Percentiles rank a stretch among this genome's conserved stretches.
phyloP scores from a whole-genome alignment of 75 land plant genomes.

The Isoetes taiwanensis region DNA sequence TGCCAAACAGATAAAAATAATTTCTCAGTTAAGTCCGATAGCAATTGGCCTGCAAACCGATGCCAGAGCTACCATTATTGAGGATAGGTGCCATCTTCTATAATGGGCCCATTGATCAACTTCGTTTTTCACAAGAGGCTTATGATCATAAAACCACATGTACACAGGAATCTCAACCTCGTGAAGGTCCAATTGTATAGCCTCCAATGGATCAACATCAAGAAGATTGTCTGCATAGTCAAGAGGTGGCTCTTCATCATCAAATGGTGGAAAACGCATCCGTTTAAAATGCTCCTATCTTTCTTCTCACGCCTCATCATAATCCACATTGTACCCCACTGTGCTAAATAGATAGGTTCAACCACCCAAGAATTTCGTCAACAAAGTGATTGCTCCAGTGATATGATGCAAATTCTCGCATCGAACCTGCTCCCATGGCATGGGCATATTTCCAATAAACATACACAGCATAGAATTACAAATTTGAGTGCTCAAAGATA shows the following conservation, averaged over 20 bases:
- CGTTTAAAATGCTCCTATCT: slow-evolving; percentile 6
- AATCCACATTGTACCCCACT: slow-evolving; percentile 7
- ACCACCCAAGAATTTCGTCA: slow-evolving; percentile 4
- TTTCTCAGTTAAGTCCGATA: slow-evolving; percentile 2
- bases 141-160: slow-evolving; percentile 5
- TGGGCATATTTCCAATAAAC: slow-evolving; percentile 1
- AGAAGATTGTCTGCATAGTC: slow-evolving; percentile 6
- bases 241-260: slow-evolving; percentile 8
- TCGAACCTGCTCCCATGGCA: slow-evolving; percentile 4
- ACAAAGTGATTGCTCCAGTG: slow-evolving; percentile 5
- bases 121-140: neutral
- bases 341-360: slow-evolving; percentile 4
- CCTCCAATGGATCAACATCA: neutral
- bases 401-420: neutral
- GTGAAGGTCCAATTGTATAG: slow-evolving; percentile 1
- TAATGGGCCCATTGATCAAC: neutral
- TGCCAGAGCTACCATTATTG: neutral
- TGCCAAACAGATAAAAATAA: slow-evolving; percentile 5
- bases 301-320: slow-evolving; percentile 6
- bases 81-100: neutral
- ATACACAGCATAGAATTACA: neutral
- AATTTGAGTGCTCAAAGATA: slow-evolving; percentile 4
- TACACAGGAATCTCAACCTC: neutral
- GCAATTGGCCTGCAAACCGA: slow-evolving; percentile 1
- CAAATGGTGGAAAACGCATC: slow-evolving; percentile 2